Base-by-base conservation (phyloP, 2,329 filamentous ascomycete genomes). In the Cladorrhinum sp. region DNA sequence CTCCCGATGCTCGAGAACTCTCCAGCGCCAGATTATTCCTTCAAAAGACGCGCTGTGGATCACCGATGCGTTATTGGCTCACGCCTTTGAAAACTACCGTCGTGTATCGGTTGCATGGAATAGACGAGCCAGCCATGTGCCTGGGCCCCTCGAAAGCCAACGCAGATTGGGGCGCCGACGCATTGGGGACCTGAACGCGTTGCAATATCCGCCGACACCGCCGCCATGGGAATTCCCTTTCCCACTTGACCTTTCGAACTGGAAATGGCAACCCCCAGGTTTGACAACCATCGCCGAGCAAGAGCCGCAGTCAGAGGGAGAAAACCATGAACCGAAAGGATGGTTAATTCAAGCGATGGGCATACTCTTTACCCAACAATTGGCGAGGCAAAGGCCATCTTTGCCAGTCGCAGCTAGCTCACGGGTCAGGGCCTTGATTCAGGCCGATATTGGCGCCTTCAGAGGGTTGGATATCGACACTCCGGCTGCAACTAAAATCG, bases 121-220 rank as follows among this genome's bases (percentile, higher is more conserved):
- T 18, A 73, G 75, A 36, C 66, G 68, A 16, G 70, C 68, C 52
- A 73, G 74, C 67, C 81, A 78, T 24, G 74, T 79, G 6, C 79
- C 80, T 0, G 83, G 83, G 0, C 82, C 83, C 0, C 74, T 86
- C 64, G 84, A 86, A 71, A 79, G 76, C 67, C 78, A 81, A 28
- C 81, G 80, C 28, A 77, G 83, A 6, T 67, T 80, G 20, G 81
- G 82, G 36, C 83, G 77, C 69, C 78, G 83, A 59, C 79, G 77
- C 56, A 83, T 86, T 76, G 81, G 79, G 20, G 82, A 78, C 56
- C 70, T 83, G 61, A 75, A 74, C 59, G 69, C 74, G 18, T 73
- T 80, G 58, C 75, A 79, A 24, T 69, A 74, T 8, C 70, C 76
- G 21, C 66, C 73, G 7, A 73, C 72, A 18, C 70, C 75, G 16